These are phyloP conservation scores for Aspergillus udagawae DNA, from an alignment of 2,329 filamentous ascomycete genomes.

Conservation along the genomic window DNA sequence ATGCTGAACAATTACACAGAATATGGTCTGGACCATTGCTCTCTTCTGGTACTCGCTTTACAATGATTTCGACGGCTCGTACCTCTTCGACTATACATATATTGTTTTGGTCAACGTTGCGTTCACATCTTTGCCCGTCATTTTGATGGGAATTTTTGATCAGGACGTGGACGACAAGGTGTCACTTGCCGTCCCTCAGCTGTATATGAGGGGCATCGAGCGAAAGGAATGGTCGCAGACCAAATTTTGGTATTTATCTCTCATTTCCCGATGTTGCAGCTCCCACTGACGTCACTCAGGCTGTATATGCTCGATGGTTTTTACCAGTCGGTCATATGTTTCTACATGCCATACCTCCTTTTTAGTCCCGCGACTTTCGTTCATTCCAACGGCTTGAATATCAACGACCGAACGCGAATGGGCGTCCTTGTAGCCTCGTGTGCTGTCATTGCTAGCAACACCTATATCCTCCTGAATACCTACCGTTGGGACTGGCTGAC, in stretches of 20 bases:
- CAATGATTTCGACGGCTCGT: slow-evolving; percentile 93
- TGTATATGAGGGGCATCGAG: slow-evolving; percentile 94
- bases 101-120: slow-evolving; percentile 95
- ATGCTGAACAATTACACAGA: slow-evolving; percentile 46
- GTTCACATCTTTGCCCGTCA: slow-evolving; percentile 92
- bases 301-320: slow-evolving; percentile 91
- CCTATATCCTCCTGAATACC: slow-evolving; percentile 92
- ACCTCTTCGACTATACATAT: slow-evolving; percentile 96
- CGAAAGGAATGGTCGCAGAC: slow-evolving; percentile 90
- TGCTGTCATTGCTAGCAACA: slow-evolving; percentile 82
- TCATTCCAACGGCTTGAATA: slow-evolving; percentile 65
- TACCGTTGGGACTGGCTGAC: slow-evolving; percentile 99
- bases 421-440: slow-evolving; percentile 83
- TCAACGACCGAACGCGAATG: slow-evolving; percentile 77
- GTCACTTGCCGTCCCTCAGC: slow-evolving; percentile 87
- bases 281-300: slow-evolving; percentile 48
- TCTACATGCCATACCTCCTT: slow-evolving; percentile 85
- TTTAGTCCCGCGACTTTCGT: slow-evolving; percentile 67
- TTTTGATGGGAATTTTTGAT: slow-evolving; percentile 93
- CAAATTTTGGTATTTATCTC: slow-evolving; percentile 81
- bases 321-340: slow-evolving; percentile 91
- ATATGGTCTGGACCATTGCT: slow-evolving; percentile 93
- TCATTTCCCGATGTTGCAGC: neutral
- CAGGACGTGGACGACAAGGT: slow-evolving; percentile 95
- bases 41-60: slow-evolving; percentile 98